phyloP scores from a whole-genome alignment of 805 yeast species.

The Ogataea philodendri region DNA sequence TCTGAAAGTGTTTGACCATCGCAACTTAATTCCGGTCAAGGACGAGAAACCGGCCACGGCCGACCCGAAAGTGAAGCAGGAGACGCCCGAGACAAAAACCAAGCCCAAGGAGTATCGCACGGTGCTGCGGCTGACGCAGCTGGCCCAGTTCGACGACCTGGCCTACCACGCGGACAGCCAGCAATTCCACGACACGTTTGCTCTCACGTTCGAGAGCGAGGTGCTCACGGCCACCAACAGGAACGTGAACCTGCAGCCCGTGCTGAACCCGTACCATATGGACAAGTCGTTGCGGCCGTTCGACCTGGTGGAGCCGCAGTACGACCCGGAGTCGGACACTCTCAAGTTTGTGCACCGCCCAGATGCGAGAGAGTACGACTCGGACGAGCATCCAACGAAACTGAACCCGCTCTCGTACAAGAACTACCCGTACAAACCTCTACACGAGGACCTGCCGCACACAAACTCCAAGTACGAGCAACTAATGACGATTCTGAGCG shows the following conservation, averaged over 20 bases:
- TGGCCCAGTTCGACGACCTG: constrained; percentile 81
- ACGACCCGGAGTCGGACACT: constrained; percentile 31
- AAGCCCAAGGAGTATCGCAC: constrained; percentile 77
- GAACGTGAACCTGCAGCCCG: constrained; percentile 70
- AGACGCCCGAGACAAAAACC: constrained; percentile 7
- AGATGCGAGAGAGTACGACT: constrained; percentile 32
- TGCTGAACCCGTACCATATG: constrained; percentile 61
- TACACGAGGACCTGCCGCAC: constrained; percentile 71
- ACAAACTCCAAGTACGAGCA: constrained; percentile 87
- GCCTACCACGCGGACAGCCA: constrained; percentile 77
- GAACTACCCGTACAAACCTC: constrained; percentile 33
- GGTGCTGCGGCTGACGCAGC: constrained; percentile 73
- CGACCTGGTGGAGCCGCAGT: constrained; percentile 43
- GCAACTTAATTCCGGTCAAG: constrained; percentile 40
- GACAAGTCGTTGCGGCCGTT: constrained; percentile 47
- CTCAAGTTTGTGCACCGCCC: constrained; percentile 40
- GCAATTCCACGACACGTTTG: constrained; percentile 75
- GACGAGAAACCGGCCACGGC: constrained; percentile 9
- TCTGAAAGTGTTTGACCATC: constrained; percentile 82
- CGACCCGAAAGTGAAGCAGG: constrained; percentile 3
- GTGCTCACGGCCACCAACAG: constrained; percentile 75
- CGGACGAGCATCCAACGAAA: constrained; percentile 8
- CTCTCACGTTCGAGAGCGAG: constrained; percentile 86
- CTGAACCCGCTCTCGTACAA: constrained; percentile 19
- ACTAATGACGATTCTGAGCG: constrained; percentile 71